phyloP scores from a whole-genome alignment of 805 yeast genomes.

The Saturnispora saitoi region DNA sequence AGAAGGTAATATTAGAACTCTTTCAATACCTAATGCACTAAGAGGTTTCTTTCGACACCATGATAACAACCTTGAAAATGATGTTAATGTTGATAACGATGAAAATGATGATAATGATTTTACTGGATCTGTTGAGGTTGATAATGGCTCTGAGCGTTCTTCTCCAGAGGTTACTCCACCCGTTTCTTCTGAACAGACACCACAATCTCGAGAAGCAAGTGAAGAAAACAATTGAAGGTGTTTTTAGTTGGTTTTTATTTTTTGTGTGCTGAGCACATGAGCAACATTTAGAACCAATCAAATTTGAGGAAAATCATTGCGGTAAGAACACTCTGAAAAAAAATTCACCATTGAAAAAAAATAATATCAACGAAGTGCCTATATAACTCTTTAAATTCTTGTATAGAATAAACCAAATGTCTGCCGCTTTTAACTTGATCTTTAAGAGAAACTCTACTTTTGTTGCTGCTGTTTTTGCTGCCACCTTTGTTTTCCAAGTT shows the following conservation, averaged over 20 bases:
- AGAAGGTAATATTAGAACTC: background rate
- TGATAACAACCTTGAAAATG: background rate
- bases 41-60: background rate
- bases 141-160: background rate
- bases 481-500: slow-evolving; percentile 82
- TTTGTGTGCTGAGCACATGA: background rate
- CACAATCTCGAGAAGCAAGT: background rate
- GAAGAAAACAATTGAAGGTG: background rate
- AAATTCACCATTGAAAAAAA: slow-evolving; percentile 9
- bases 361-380: slow-evolving; percentile 6
- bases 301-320: background rate
- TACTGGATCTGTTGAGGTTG: background rate
- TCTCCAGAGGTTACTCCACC: background rate
- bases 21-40: background rate
- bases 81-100: background rate
- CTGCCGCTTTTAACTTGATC: slow-evolving; percentile 52
- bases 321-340: background rate
- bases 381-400: background rate
- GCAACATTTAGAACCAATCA: background rate
- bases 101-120: background rate
- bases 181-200: background rate
- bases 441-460: slow-evolving; percentile 88
- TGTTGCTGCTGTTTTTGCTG: slow-evolving; percentile 74
- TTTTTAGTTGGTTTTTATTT: background rate
- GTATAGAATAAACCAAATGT: slow-evolving; percentile 7